Evolutionary conservation across 371 early-diverging fungal species (phyloP).

Genomic region (Mucor mucedo): DNA sequence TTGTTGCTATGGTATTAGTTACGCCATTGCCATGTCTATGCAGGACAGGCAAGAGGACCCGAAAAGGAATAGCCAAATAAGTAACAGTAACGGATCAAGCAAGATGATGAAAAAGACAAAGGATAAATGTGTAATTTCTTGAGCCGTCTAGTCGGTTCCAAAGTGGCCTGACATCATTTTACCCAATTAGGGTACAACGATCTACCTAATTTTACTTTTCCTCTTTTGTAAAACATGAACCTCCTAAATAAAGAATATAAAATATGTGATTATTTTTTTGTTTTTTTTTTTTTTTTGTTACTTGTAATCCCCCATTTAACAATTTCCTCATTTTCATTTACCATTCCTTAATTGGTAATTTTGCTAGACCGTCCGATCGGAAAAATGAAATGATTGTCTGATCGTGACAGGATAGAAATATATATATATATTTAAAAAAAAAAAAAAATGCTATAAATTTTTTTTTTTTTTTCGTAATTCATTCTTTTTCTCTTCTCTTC

Average conservation of each 20-base stretch:
- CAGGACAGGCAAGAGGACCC: no score
- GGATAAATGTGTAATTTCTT: no score
- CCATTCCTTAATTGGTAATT: conserved; percentile 12
- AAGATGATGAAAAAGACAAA: no score
- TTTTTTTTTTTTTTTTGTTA: neutral
- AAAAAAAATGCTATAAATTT: neutral
- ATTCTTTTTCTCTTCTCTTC: conserved; percentile 19
- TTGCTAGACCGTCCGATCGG: conserved; percentile 11
- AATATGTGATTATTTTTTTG: conserved; percentile 1
- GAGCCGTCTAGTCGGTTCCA: no score
- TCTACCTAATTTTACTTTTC: conserved; percentile 1
- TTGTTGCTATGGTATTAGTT: no score
- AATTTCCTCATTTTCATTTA: neutral
- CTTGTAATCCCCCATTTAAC: neutral
- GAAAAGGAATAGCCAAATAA: no score
- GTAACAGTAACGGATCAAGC: no score
- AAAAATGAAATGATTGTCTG: conserved; percentile 7
- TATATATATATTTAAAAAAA: neutral
- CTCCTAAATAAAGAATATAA: conserved; percentile 3
- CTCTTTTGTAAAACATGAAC: neutral
- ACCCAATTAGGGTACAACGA: neutral
- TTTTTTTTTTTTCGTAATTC: neutral
- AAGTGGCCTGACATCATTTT: neutral
- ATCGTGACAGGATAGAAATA: conserved; percentile 15
- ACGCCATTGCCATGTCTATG: no score